A percentile compares a stretch with the other conserved stretches of the same genome.
phyloP scores from a whole-genome alignment of 1,284 basidiomycete genomes.

The Heterobasidion annosum region DNA sequence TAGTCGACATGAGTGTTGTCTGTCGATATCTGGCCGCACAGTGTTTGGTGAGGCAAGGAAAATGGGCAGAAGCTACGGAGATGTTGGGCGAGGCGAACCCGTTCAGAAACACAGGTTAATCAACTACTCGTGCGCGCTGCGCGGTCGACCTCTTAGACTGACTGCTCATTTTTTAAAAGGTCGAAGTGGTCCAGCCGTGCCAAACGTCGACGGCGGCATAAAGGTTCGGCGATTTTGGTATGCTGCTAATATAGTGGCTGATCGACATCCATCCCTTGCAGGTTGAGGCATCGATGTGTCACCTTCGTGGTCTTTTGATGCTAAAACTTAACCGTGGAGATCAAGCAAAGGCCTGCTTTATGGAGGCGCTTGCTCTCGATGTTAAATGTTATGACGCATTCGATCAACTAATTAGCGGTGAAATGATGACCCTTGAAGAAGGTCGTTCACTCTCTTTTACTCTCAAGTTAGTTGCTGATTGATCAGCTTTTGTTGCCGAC shows the following conservation, averaged over 20 bases:
- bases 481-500: conserved; percentile 2
- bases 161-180: conserved; percentile 19
- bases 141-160: background rate
- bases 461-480: background rate
- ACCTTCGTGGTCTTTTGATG: conserved; percentile 89
- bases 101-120: conserved; percentile 68
- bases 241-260: conserved; percentile 3
- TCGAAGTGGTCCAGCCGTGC: conserved; percentile 56
- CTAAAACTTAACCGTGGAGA: conserved; percentile 86
- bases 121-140: conserved; percentile 14
- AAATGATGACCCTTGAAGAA: conserved; percentile 92
- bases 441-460: conserved; percentile 35
- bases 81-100: conserved; percentile 91
- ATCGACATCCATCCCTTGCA: conserved; percentile 19
- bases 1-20: conserved; percentile 88
- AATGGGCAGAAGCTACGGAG: conserved; percentile 89
- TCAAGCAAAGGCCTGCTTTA: conserved; percentile 87
- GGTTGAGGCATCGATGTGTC: conserved; percentile 95
- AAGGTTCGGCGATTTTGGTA: conserved; percentile 40
- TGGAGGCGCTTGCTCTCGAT: conserved; percentile 91
- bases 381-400: conserved; percentile 98
- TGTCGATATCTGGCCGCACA: conserved; percentile 94
- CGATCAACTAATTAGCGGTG: conserved; percentile 80
- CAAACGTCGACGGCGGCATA: conserved; percentile 79
- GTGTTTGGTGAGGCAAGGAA: conserved; percentile 88